These are phyloP conservation scores for Dillenia turbinata DNA, from an alignment of 164 flowering plant species.

Conservation along the genomic window DNA sequence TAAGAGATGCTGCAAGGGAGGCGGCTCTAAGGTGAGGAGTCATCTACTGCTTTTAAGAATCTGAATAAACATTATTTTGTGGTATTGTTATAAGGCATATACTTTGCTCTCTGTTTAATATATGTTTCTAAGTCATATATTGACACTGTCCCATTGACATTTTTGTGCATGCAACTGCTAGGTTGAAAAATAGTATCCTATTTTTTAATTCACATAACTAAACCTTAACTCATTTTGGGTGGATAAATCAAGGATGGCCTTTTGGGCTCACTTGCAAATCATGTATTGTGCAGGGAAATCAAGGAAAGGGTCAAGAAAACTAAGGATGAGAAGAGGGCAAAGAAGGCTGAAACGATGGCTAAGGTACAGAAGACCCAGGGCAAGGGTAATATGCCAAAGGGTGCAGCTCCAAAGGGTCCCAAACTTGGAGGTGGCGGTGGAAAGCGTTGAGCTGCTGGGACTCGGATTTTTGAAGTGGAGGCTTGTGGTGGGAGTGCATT, in stretches of 20 bases:
- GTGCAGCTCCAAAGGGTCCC: slow-evolving; percentile 37
- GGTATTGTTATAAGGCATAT: no score
- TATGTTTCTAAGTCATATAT: no score
- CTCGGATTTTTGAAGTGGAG: no score
- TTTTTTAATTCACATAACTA: no score
- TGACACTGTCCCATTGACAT: no score
- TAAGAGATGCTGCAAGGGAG: slow-evolving; percentile 60
- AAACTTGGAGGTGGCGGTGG: slow-evolving; percentile 58
- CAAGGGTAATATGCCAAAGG: slow-evolving; percentile 30
- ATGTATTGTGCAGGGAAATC: slow-evolving; percentile 31
- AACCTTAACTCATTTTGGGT: no score
- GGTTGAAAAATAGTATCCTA: no score
- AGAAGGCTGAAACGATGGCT: slow-evolving; percentile 46
- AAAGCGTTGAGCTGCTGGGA: slow-evolving; percentile 28
- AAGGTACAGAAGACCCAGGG: slow-evolving; percentile 32
- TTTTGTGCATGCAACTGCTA: no score
- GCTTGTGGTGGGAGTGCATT: no score
- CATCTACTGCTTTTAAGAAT: not conserved
- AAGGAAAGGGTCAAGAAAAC: slow-evolving; percentile 61
- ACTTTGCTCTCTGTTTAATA: no score
- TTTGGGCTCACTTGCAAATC: no score
- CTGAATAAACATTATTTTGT: not conserved
- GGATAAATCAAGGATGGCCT: no score
- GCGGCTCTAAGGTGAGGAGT: slow-evolving; percentile 51
- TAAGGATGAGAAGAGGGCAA: slow-evolving; percentile 62